These are phyloP conservation scores for Skeletonema marinoi DNA, from an alignment of 108 stramenopile species.

Conservation along the genomic window DNA sequence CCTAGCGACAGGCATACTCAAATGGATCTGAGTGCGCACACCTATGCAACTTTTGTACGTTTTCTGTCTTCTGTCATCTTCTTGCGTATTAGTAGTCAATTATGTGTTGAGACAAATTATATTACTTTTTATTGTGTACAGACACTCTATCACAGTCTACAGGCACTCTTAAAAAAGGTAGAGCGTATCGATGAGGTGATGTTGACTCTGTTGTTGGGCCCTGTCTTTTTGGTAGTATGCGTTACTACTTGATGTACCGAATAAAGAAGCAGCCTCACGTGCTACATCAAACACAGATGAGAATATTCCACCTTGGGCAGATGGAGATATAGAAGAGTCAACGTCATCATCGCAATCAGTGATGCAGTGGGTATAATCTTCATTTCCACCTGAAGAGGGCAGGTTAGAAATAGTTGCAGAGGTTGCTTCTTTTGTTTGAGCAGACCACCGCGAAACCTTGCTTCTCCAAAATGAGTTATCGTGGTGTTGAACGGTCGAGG, in stretches of 20 bases:
- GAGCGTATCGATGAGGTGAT: neutral
- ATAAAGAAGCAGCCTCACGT: conserved; percentile 14
- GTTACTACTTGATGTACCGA: conserved; percentile 3
- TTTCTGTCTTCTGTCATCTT: too few species aligned
- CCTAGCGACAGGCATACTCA: too few species aligned
- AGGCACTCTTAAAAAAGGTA: neutral
- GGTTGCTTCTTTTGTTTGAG: neutral
- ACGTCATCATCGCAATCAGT: neutral
- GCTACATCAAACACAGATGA: conserved; percentile 37
- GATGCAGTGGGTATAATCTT: neutral
- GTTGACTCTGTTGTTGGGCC: neutral
- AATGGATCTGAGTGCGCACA: too few species aligned
- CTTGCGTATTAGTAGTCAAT: neutral
- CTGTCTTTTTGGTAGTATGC: neutral
- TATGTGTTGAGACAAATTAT: neutral
- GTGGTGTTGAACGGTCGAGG: neutral
- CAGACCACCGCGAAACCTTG: neutral
- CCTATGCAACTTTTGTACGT: too few species aligned
- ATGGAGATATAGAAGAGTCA: neutral
- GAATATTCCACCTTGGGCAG: conserved; percentile 6
- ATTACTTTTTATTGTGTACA: too few species aligned
- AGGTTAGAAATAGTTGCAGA: neutral
- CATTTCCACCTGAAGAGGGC: neutral
- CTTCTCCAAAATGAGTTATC: conserved; percentile 2
- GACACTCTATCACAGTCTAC: too few species aligned